These are phyloP conservation scores for Rhizoclosmatium globosum DNA, from an alignment of 192 early-diverging fungal genomes.

Conservation along the genomic window DNA sequence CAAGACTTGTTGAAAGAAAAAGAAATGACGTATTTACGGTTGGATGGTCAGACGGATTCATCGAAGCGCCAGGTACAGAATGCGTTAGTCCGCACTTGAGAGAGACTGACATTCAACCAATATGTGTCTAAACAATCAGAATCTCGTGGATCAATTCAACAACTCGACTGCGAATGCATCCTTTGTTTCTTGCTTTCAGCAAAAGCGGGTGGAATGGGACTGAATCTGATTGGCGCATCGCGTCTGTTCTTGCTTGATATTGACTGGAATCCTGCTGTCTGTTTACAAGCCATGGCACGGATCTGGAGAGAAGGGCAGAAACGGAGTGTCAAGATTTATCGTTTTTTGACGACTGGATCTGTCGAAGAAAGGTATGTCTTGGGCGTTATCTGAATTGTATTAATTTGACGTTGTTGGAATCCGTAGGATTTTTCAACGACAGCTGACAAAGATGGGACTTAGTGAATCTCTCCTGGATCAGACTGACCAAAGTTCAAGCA, in stretches of 20 bases:
- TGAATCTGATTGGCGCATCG: slow-evolving; percentile 67
- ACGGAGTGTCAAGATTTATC: slow-evolving; percentile 53
- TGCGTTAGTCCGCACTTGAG: too few species aligned
- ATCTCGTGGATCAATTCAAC: slow-evolving; percentile 60
- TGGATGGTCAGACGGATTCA: slow-evolving; percentile 63
- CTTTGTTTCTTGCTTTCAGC: slow-evolving; percentile 55
- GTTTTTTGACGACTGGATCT: slow-evolving; percentile 56
- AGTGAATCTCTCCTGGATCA: slow-evolving; percentile 66
- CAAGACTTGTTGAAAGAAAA: slow-evolving; percentile 49
- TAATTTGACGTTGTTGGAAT: too few species aligned
- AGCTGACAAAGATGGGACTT: slow-evolving; percentile 65
- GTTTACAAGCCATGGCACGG: slow-evolving; percentile 66
- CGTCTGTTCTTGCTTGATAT: slow-evolving; percentile 61
- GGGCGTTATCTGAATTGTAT: too few species aligned
- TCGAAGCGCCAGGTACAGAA: slow-evolving; percentile 43
- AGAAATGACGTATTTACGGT: slow-evolving; percentile 51
- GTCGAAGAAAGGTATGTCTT: slow-evolving; percentile 44
- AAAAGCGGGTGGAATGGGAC: slow-evolving; percentile 67
- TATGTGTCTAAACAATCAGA: slow-evolving; percentile 23
- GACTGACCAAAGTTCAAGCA: slow-evolving; percentile 47
- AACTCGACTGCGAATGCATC: slow-evolving; percentile 21
- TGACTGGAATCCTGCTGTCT: slow-evolving; percentile 61
- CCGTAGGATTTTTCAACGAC: slow-evolving; percentile 65
- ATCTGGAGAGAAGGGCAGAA: slow-evolving; percentile 67
- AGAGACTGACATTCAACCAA: background rate